Evolutionary conservation across 768 basidiomycete genomes (phyloP).

Genomic region (Mycena alexandri): DNA sequence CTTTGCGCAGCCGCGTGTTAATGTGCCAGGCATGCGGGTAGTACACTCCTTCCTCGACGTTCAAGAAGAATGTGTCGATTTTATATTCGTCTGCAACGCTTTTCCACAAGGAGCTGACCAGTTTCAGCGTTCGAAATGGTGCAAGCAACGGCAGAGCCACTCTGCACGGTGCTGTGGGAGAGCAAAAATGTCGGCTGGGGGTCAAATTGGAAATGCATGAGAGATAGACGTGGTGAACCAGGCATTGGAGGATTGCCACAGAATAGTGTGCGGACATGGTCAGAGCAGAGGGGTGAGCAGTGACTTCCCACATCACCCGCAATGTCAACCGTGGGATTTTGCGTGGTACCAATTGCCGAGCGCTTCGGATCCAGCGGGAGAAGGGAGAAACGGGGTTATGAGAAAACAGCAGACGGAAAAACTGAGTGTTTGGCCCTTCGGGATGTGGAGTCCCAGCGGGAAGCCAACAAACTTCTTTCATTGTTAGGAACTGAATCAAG

Average conservation of each 20-base stretch:
- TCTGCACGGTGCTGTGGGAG: slow-evolving; percentile 36
- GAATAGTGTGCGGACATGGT: no score
- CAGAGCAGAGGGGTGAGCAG: no score
- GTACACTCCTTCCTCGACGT: slow-evolving; percentile 42
- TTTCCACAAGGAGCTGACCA: slow-evolving; percentile 44
- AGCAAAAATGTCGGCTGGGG: slow-evolving; percentile 39
- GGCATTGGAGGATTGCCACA: not conserved
- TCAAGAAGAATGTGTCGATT: slow-evolving; percentile 35
- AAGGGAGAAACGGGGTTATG: no score
- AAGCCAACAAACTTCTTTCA: no score
- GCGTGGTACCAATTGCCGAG: no score
- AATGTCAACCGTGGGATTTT: no score
- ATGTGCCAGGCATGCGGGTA: slow-evolving; percentile 50
- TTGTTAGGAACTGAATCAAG: no score
- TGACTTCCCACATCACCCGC: no score
- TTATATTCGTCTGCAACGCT: slow-evolving; percentile 20
- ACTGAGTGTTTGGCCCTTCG: no score
- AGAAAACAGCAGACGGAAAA: no score
- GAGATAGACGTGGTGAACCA: slow-evolving; percentile 24
- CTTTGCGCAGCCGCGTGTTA: slow-evolving; percentile 45
- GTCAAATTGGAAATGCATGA: slow-evolving; percentile 11
- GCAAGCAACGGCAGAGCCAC: slow-evolving; percentile 25
- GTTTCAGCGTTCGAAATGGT: slow-evolving; percentile 33
- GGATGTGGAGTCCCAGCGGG: no score
- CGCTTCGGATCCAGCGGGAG: no score